Evolutionary conservation across 2,329 filamentous ascomycete species (phyloP).

Genomic region (Fusarium tjaetaba): DNA sequence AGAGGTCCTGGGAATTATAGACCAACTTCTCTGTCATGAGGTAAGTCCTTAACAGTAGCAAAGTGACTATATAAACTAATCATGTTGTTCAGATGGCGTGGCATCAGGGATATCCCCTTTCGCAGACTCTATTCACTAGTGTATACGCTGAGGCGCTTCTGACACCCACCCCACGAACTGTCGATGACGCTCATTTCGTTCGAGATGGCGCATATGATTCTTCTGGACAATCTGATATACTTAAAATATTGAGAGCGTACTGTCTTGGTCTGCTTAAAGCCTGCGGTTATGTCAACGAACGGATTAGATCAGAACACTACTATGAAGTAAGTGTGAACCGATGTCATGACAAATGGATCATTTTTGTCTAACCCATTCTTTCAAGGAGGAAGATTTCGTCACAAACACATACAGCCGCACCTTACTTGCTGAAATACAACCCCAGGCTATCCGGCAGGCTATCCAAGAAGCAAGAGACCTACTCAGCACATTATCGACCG

Average conservation of each 20-base stretch:
- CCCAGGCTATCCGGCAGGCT: constrained; percentile 63
- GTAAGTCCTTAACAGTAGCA: constrained; percentile 54
- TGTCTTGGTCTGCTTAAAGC: constrained; percentile 86
- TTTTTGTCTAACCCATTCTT: constrained; percentile 2
- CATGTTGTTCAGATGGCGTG: constrained; percentile 78
- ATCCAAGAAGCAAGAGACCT: constrained; percentile 65
- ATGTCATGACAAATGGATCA: background rate
- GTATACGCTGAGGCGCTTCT: constrained; percentile 88
- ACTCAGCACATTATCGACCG: constrained; percentile 55
- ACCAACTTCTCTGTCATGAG: constrained; percentile 90
- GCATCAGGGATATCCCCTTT: constrained; percentile 95
- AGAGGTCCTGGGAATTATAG: constrained; percentile 92
- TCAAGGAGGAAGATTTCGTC: constrained; percentile 93
- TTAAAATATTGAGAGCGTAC: constrained; percentile 81
- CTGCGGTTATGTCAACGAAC: constrained; percentile 80
- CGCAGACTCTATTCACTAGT: constrained; percentile 93
- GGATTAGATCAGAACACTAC: constrained; percentile 84
- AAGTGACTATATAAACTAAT: background rate
- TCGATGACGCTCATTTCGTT: constrained; percentile 74
- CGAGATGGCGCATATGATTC: constrained; percentile 44
- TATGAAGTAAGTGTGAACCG: constrained; percentile 73
- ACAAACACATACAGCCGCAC: constrained; percentile 88
- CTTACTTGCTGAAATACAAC: constrained; percentile 72
- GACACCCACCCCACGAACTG: constrained; percentile 70
- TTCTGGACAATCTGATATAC: constrained; percentile 57